Percentiles rank a stretch among this genome's conserved stretches.
Conservation (phyloP, 1,139 yeast genomes). For the Scheffersomyces quercinus region DNA sequence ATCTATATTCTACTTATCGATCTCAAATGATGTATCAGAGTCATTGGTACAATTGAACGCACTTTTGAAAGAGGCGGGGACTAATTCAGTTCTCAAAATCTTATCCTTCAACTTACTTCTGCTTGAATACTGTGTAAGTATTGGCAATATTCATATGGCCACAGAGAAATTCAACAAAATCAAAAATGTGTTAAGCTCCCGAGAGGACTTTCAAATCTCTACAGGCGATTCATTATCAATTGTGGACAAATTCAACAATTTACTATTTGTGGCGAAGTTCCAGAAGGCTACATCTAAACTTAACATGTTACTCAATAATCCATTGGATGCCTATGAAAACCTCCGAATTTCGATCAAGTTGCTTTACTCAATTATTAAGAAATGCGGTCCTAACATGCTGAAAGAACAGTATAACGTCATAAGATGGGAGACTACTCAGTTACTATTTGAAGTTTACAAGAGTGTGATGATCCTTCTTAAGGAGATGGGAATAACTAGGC, state of each 20-base stretch:
- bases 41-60: constrained; percentile 15
- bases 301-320: constrained; percentile 14
- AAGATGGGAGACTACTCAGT: constrained; percentile 35
- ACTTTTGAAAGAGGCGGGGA: constrained; percentile 13
- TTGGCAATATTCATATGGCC: constrained; percentile 17
- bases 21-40: constrained; percentile 13
- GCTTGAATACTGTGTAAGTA: constrained; percentile 22
- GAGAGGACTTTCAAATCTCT: constrained; percentile 29
- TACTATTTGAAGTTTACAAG: constrained; percentile 36
- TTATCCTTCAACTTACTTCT: constrained; percentile 28
- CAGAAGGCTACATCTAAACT: constrained; percentile 30
- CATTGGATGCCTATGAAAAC: constrained; percentile 27
- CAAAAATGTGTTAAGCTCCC: constrained; percentile 24
- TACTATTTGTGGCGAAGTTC: constrained; percentile 37
- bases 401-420: constrained; percentile 22
- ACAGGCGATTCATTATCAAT: constrained; percentile 17
- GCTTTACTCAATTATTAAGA: constrained; percentile 41
- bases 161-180: constrained; percentile 23
- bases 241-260: constrained; percentile 28
- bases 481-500: constrained; percentile 55
- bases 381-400: constrained; percentile 26
- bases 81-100: constrained; percentile 9
- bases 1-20: constrained; percentile 12
- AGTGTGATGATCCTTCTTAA: constrained; percentile 35
- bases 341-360: constrained; percentile 42